Evolutionary conservation across 2,329 filamentous ascomycete genomes (phyloP), one percentile per base, ranked within the genome.

Genomic region (Colletotrichum magnum): DNA sequence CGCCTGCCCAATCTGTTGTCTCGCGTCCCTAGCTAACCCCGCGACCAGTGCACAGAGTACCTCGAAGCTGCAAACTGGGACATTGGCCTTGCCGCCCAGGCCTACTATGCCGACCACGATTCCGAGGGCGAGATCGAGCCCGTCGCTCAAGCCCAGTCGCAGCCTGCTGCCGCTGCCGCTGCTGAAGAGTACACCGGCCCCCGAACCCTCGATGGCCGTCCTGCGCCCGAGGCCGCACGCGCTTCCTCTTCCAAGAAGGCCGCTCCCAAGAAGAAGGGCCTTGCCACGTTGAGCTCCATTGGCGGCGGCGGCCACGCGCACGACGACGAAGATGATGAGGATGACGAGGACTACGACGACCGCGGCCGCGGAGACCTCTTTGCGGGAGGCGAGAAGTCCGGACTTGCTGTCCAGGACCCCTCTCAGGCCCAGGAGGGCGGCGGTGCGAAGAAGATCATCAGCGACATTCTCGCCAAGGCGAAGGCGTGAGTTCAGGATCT

Each of bases 371-470:
- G 90, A 70, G 93, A 96, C 76, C 83, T 95, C 71, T 96, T 95
- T 79, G 92, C 94, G 21, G 94, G 94, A 59, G 94, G 94, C 41
- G 94, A 95, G 81, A 96, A 96, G 85, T 95, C 93, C 36, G 90
- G 89, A 0, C 79, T 92, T 53, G 90, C 90, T 24, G 88, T 92
- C 26, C 89, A 92, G 75, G 90, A 92, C 73, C 90, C 90, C 1
- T 76, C 78, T 5, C 79, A 84, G 58, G 79, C 78, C 5, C 79
- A 84, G 58, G 79, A 80, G 51, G 79, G 79, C 2, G 86, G 71
- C 36, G 63, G 87, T 48, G 82, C 87, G 0, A 83, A 83, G 74
- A 87, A 85, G 72, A 82, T 92, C 66, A 87, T 92, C 72, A 87
- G 86, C 63, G 89, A 92, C 70, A 89, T 92, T 68, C 78, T 92